Evolutionary conservation across 164 flowering plant species (phyloP), one percentile per base, ranked within the genome.

Genomic region (Vitis rupestris): DNA sequence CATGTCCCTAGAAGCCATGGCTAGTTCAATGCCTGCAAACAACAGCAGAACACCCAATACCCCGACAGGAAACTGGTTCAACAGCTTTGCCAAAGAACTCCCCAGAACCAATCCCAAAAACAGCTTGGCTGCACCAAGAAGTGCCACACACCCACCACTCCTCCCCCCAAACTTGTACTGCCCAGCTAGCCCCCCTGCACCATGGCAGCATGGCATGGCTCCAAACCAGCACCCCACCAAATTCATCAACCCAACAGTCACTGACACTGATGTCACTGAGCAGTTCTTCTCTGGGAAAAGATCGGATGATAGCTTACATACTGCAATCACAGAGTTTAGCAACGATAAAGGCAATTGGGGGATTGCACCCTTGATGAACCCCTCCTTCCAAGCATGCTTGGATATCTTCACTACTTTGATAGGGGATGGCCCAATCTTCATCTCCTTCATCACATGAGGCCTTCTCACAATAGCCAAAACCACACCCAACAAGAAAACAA

Each of bases 111-210:
- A 30, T 1, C 98, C 98, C 67, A 90, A 16, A 44, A 85, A 76
- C 79, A 89, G 16, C 68, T 93, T 93, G 30, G 83, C 87, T 23
- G 70, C 74, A 9, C 98, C 98, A 7, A 93, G 77, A 27, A 90
- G 30, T 1, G 89, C 94, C 63, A 93, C 98, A 70, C 92, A 85
- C 10, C 80, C 96, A 5, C 98, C 98, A 65, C 90, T 86, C 79
- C 96, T 81, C 1, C 94, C 96, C 3, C 98, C 94, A 66, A 93
- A 90, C 75, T 87, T 88, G 76, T 90, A 91, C 82, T 91, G 97
- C 52, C 97, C 97, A 0, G 97, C 97, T 9, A 91, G 79, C 52
- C 97, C 97, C 0, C 94, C 94, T 0, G 97, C 97, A 2, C 97
- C 94, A 64, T 91, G 97, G 78, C 94, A 91, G 63, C 85, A 72